A percentile compares a stretch with the other conserved stretches of the same genome.
Conservation (phyloP, 2,329 filamentous ascomycete genomes). For the Fusarium fujikuroi region DNA sequence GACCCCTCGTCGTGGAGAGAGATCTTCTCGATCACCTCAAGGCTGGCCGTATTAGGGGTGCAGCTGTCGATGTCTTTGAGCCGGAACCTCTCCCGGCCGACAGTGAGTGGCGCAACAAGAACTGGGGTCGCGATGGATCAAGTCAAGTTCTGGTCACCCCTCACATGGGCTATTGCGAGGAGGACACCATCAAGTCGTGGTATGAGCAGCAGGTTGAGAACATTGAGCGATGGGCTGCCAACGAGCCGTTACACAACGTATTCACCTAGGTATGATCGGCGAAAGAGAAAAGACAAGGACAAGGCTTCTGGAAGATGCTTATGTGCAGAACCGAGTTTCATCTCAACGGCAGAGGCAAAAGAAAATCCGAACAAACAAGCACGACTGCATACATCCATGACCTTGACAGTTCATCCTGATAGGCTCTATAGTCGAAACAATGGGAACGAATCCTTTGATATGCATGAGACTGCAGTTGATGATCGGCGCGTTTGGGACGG, state of each 20-base stretch:
- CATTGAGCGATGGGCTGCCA: conserved; percentile 61
- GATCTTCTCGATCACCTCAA: conserved; percentile 70
- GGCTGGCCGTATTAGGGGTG: conserved; percentile 70
- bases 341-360: conserved; percentile 4
- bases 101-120: conserved; percentile 72
- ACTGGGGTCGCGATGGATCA: conserved; percentile 70
- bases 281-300: conserved; percentile 8
- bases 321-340: conserved; percentile 22
- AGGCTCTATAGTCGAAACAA: conserved; percentile 21
- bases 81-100: conserved; percentile 74
- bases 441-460: conserved; percentile 6
- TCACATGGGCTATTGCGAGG: conserved; percentile 80
- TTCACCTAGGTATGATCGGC: conserved; percentile 21
- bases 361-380: conserved; percentile 9
- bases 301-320: conserved; percentile 19
- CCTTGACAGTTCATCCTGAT: conserved; percentile 18
- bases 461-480: conserved; percentile 19
- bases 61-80: conserved; percentile 79
- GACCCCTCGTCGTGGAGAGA: conserved; percentile 73
- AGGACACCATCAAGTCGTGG: conserved; percentile 71
- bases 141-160: conserved; percentile 73
- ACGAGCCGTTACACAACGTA: conserved; percentile 37
- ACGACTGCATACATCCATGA: conserved; percentile 27
- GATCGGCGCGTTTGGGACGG: conserved; percentile 19
- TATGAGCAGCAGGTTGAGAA: conserved; percentile 75